Base-by-base conservation (phyloP, 2,329 filamentous ascomycete species). In the Cladorrhinum sp. region DNA sequence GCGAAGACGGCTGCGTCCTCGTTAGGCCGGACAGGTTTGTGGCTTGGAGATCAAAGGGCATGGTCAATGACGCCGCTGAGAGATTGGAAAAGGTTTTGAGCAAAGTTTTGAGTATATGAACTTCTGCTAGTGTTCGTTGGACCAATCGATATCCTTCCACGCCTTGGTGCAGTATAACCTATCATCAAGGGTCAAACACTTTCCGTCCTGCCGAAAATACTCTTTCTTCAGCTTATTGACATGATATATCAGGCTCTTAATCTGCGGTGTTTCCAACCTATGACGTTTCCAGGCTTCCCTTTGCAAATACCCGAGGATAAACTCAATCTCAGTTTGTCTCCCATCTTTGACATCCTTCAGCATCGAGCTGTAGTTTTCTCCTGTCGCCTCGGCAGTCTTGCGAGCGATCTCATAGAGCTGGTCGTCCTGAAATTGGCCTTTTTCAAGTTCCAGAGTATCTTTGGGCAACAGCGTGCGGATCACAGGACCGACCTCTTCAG, bases 11-110 rank as follows among this genome's bases (percentile, higher is more conserved):
- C 1, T 81, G 78, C 65, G 77, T 88, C 16, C 74, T 88, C 23
- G 78, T 83, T 3, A 72, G 85, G 10, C 85, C 85, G 0, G 85
- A 88, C 73, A 72, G 80, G 13, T 84, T 85, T 62, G 79, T 87
- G 2, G 81, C 78, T 2, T 86, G 84, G 84, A 61, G 71, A 57
- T 67, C 65, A 1, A 63, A 60, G 12, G 49, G 56, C 18, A 63
- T 70, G 54, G 50, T 67, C 16, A 61, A 24, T 20, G 64, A 67
- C 12, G 41, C 66, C 2, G 58, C 36, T 32, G 53, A 27, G 18
- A 67, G 60, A 57, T 57, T 70, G 22, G 64, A 65, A 32, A 27
- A 53, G 51, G 68, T 70, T 9, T 62, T 69, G 63, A 65, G 50
- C 55, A 62, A 23, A 12, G 51, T 70, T 29, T 57, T 70, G 60